These are phyloP conservation scores for Boletellus ananas DNA, from an alignment of 768 basidiomycete genomes.

Conservation along the genomic window DNA sequence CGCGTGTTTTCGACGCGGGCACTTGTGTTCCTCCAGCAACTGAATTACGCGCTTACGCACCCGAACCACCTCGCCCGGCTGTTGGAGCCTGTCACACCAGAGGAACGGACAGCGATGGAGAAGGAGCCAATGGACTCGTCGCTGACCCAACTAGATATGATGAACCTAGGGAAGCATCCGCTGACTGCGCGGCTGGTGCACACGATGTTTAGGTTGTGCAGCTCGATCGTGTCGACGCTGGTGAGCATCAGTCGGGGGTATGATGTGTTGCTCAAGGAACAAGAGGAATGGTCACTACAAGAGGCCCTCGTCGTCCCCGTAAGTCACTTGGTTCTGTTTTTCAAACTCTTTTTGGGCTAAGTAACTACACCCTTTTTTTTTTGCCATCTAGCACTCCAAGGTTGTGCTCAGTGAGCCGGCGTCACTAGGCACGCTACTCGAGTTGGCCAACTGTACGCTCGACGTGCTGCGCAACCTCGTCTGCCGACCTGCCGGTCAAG, in stretches of 20 bases:
- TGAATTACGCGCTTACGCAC: conserved; percentile 89
- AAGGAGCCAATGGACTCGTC: conserved; percentile 45
- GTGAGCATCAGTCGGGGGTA: conserved; percentile 70
- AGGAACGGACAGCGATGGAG: conserved; percentile 68
- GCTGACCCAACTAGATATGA: conserved; percentile 39
- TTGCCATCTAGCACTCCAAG: conserved; percentile 67
- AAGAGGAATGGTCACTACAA: conserved; percentile 68
- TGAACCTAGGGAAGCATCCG: conserved; percentile 67
- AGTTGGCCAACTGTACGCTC: conserved; percentile 72
- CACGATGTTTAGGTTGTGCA: conserved; percentile 64
- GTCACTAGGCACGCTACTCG: conserved; percentile 83
- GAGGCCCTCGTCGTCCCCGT: conserved; percentile 74
- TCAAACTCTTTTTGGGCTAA: no score
- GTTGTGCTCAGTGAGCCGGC: conserved; percentile 79
- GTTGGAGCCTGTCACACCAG: conserved; percentile 73
- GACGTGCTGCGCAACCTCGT: conserved; percentile 70
- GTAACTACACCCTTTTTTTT: not conserved
- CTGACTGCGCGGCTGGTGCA: conserved; percentile 69
- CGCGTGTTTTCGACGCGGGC: conserved; percentile 65
- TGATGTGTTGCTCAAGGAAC: conserved; percentile 54
- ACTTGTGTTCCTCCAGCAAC: conserved; percentile 73
- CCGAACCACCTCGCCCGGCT: conserved; percentile 83
- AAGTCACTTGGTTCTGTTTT: conserved; percentile 25
- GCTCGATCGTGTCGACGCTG: conserved; percentile 66
- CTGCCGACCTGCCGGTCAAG: conserved; percentile 56